A percentile compares a stretch with the other conserved stretches of the same genome.
These are phyloP conservation scores for Powellomyces hirtus DNA, from an alignment of 192 early-diverging fungal species.

Conservation along the genomic window DNA sequence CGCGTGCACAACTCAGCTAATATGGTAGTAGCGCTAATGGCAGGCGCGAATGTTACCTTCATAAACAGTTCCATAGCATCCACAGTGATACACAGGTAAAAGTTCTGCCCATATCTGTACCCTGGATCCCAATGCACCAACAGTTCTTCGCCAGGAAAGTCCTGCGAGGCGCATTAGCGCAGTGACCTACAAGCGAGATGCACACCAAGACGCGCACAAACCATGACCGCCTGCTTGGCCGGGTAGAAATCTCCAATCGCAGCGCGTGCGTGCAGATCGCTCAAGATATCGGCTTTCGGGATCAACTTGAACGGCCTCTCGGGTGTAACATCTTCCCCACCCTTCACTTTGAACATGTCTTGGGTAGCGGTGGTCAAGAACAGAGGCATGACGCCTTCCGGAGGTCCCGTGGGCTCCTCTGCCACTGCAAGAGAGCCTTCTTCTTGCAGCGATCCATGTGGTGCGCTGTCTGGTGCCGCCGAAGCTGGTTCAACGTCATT, in stretches of 20 bases:
- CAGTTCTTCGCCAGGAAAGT: constrained; percentile 57
- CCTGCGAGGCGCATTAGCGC: constrained; percentile 31
- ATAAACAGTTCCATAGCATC: constrained; percentile 46
- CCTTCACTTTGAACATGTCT: constrained; percentile 54
- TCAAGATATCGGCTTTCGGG: constrained; percentile 56
- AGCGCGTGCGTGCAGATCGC: constrained; percentile 47
- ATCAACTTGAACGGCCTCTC: constrained; percentile 52
- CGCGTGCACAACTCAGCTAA: too few relatives aligned
- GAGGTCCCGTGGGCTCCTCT: constrained; percentile 9
- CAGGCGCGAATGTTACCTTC: not conserved
- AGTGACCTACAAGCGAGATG: not conserved
- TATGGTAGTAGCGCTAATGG: not conserved
- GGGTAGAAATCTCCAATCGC: constrained; percentile 62
- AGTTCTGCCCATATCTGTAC: constrained; percentile 63
- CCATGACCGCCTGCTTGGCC: constrained; percentile 47
- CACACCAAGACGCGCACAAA: not conserved
- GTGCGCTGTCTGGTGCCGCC: not conserved
- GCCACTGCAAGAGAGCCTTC: not conserved
- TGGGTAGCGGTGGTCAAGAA: constrained; percentile 55
- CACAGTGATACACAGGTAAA: constrained; percentile 43
- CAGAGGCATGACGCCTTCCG: constrained; percentile 46
- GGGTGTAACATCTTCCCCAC: constrained; percentile 48
- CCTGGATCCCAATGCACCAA: constrained; percentile 51
- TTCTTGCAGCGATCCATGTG: not conserved
- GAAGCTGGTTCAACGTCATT: not conserved